Percentiles rank a stretch among this genome's conserved stretches.
These are phyloP conservation scores for Neoboletus brunneissimus DNA, from an alignment of 768 basidiomycete species.

Conservation along the genomic window DNA sequence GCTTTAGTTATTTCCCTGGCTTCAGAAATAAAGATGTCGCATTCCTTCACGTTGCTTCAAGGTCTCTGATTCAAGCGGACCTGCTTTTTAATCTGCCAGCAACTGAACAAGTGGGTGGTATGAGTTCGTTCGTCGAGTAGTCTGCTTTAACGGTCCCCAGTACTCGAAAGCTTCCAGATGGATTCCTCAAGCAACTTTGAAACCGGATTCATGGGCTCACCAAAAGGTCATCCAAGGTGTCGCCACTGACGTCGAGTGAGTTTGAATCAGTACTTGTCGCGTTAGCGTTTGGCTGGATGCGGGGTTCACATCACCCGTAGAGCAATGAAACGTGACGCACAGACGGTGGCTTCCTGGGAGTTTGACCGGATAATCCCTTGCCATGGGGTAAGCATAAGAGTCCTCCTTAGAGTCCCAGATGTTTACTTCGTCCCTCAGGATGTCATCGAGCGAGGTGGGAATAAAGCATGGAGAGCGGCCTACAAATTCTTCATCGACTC, in stretches of 20 bases:
- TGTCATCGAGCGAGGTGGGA: constrained; percentile 61
- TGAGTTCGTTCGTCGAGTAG: neutral
- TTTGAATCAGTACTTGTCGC: neutral
- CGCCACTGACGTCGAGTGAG: constrained; percentile 30
- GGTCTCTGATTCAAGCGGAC: constrained; percentile 77
- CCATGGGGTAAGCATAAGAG: constrained; percentile 45
- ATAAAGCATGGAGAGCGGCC: constrained; percentile 50
- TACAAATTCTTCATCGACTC: constrained; percentile 35
- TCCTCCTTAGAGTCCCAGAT: neutral
- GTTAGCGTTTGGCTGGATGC: neutral
- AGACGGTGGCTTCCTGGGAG: constrained; percentile 67
- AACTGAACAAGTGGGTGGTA: constrained; percentile 60
- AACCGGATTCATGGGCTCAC: constrained; percentile 32
- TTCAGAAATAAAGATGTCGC: constrained; percentile 79
- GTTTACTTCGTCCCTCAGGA: constrained; percentile 35
- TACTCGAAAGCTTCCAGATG: constrained; percentile 38
- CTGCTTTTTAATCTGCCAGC: constrained; percentile 79
- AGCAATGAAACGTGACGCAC: constrained; percentile 61
- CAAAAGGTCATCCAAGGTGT: constrained; percentile 20
- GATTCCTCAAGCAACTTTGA: constrained; percentile 28
- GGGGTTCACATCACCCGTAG: constrained; percentile 19
- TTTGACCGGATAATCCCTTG: constrained; percentile 75
- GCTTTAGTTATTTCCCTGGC: constrained; percentile 62
- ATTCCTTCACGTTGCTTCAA: constrained; percentile 70
- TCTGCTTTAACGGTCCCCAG: constrained; percentile 16